phyloP scores from a whole-genome alignment of 129 eudicot genomes.

The Flaveria brownii region DNA sequence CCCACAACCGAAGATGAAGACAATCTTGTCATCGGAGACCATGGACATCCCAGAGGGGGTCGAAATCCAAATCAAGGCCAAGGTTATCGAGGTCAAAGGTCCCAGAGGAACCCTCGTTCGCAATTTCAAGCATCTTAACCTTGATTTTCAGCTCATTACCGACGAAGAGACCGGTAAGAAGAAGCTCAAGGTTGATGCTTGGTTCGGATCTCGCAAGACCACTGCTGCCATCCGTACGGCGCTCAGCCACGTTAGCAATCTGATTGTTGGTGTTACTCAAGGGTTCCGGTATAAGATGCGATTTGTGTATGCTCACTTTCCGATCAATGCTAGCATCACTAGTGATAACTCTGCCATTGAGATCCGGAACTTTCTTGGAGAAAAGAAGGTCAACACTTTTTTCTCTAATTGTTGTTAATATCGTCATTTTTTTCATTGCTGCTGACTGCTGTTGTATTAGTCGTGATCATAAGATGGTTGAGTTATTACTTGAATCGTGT shows the following conservation, averaged over 20 bases:
- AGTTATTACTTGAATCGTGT: background rate
- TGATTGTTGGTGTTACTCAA: constrained; percentile 37
- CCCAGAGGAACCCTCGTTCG: constrained; percentile 46
- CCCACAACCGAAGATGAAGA: constrained; percentile 58
- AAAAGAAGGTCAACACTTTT: constrained; percentile 32
- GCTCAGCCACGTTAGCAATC: constrained; percentile 36
- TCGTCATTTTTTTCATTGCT: background rate
- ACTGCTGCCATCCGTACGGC: constrained; percentile 46
- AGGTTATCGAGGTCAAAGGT: constrained; percentile 41
- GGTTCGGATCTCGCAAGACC: constrained; percentile 45
- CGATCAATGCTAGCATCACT: constrained; percentile 40
- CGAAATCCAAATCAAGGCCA: constrained; percentile 45
- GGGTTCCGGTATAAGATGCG: constrained; percentile 46
- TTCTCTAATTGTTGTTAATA: background rate
- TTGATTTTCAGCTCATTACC: constrained; percentile 36
- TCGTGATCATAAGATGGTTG: background rate
- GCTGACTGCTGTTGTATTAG: background rate
- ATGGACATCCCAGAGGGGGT: constrained; percentile 64
- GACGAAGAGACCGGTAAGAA: constrained; percentile 39
- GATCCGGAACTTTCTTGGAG: constrained; percentile 45
- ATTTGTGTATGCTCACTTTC: constrained; percentile 43
- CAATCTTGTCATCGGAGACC: constrained; percentile 50
- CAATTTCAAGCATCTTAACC: constrained; percentile 43
- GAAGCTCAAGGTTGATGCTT: constrained; percentile 42
- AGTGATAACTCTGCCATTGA: constrained; percentile 37